Evolutionary conservation across 2,329 filamentous ascomycete genomes (phyloP).

Genomic region (Neonectria faginata): DNA sequence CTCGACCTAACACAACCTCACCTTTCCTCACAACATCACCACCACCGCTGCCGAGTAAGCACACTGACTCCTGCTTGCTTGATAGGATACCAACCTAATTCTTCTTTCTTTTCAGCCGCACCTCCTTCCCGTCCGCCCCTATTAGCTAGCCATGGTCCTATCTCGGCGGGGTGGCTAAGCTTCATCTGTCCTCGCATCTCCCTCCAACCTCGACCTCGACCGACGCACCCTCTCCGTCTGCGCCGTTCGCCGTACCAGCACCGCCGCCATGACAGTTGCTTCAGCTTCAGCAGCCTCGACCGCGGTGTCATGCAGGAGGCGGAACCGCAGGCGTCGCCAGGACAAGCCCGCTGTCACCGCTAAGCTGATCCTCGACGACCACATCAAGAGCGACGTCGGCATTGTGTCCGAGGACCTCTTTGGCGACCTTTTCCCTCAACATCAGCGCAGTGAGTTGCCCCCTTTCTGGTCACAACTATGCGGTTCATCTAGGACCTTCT

Average conservation of each 20-base stretch:
- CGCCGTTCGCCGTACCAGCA: slow-evolving; percentile 11
- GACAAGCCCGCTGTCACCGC: slow-evolving; percentile 84
- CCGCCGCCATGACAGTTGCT: slow-evolving; percentile 47
- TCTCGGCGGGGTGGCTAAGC: slow-evolving; percentile 32
- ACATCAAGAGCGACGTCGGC: slow-evolving; percentile 86
- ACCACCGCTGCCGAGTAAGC: slow-evolving; percentile 3
- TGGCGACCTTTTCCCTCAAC: slow-evolving; percentile 79
- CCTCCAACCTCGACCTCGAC: slow-evolving; percentile 24
- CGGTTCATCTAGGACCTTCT: not conserved
- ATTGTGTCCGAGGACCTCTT: slow-evolving; percentile 89
- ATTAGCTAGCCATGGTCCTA: slow-evolving; percentile 19
- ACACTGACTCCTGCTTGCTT: not conserved
- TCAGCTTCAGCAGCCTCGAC: slow-evolving; percentile 46
- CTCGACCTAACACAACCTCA: not conserved
- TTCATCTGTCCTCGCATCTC: slow-evolving; percentile 26
- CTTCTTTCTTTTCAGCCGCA: not conserved
- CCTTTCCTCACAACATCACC: slow-evolving; percentile 14
- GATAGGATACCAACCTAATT: not conserved
- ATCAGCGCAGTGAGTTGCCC: slow-evolving; percentile 62
- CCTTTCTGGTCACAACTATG: not conserved
- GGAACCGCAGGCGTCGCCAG: slow-evolving; percentile 66
- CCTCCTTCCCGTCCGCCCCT: slow-evolving; percentile 2
- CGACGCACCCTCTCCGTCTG: slow-evolving; percentile 10
- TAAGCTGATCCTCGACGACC: slow-evolving; percentile 85
- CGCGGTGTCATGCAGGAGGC: slow-evolving; percentile 50